Percentiles rank a stretch among this genome's conserved stretches.
These are phyloP conservation scores for Chytridium lagenaria DNA, from an alignment of 371 early-diverging fungal genomes.

Conservation along the genomic window DNA sequence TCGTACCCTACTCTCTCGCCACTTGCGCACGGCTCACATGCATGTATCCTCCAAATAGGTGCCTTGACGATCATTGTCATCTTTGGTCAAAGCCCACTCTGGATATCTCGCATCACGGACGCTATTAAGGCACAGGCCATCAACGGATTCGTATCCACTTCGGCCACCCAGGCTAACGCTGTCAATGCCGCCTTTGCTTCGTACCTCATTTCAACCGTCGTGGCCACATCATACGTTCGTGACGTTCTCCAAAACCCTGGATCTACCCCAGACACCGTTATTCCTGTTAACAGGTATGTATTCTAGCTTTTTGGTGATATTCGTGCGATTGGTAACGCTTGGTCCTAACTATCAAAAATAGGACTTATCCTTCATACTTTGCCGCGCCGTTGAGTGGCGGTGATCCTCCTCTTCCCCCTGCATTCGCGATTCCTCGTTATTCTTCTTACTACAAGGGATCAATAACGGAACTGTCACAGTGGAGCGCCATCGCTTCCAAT, in stretches of 20 bases:
- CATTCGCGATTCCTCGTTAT: neutral
- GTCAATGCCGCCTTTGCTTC: conserved; percentile 11
- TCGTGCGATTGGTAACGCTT: neutral
- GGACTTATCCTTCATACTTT: conserved; percentile 33
- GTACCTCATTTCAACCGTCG: neutral
- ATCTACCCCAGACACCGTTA: neutral
- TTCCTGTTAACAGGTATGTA: neutral
- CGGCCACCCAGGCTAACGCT: neutral
- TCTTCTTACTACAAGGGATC: conserved; percentile 31
- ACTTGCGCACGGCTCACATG: neutral
- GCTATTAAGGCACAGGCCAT: conserved; percentile 14
- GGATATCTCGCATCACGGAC: conserved; percentile 28
- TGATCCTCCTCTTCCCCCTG: conserved; percentile 31
- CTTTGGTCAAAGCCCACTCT: conserved; percentile 21
- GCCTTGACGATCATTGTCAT: conserved; percentile 28
- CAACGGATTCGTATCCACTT: conserved; percentile 1
- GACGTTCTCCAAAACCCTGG: neutral
- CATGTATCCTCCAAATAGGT: neutral
- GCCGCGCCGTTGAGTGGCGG: conserved; percentile 13
- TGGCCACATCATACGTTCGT: conserved; percentile 3
- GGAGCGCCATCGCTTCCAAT: conserved; percentile 13
- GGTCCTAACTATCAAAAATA: neutral
- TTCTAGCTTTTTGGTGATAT: neutral
- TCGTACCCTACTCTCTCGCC: neutral
- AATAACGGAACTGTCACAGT: conserved; percentile 25